These are phyloP conservation scores for Camillea tinctor DNA, from an alignment of 2,329 filamentous ascomycete species.

Conservation along the genomic window DNA sequence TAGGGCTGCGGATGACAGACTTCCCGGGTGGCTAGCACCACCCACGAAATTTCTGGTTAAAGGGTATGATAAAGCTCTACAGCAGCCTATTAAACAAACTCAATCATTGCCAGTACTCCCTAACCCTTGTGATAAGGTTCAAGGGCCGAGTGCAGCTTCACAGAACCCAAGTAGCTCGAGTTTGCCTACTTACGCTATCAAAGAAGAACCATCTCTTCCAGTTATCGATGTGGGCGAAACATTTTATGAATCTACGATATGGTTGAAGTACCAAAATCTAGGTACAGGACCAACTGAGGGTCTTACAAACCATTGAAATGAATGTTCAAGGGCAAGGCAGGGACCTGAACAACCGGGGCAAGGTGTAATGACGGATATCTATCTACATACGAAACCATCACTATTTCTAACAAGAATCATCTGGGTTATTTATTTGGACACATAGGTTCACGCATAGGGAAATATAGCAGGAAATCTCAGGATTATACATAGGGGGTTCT, in stretches of 20 bases:
- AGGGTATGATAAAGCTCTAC: neutral
- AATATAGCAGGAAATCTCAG: neutral
- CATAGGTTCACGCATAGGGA: neutral
- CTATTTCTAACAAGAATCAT: neutral
- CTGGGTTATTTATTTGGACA: neutral
- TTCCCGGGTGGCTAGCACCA: constrained; percentile 23
- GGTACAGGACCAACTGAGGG: neutral
- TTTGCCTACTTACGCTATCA: neutral
- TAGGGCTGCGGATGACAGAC: constrained; percentile 13
- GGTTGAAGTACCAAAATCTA: neutral
- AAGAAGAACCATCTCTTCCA: neutral
- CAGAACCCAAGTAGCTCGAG: neutral
- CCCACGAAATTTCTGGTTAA: neutral
- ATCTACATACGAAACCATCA: neutral
- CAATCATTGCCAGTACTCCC: neutral
- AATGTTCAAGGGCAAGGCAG: neutral
- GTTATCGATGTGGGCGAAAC: neutral
- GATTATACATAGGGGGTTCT: neutral
- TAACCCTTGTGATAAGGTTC: neutral
- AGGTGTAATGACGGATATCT: neutral
- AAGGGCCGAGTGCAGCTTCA: neutral
- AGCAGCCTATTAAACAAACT: neutral
- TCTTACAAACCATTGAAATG: neutral
- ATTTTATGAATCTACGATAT: neutral
- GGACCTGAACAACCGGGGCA: neutral